Percentiles rank a stretch among this genome's conserved stretches.
Evolutionary conservation across 192 early-diverging fungal genomes (phyloP).

Genomic region (Dissophora ornata): DNA sequence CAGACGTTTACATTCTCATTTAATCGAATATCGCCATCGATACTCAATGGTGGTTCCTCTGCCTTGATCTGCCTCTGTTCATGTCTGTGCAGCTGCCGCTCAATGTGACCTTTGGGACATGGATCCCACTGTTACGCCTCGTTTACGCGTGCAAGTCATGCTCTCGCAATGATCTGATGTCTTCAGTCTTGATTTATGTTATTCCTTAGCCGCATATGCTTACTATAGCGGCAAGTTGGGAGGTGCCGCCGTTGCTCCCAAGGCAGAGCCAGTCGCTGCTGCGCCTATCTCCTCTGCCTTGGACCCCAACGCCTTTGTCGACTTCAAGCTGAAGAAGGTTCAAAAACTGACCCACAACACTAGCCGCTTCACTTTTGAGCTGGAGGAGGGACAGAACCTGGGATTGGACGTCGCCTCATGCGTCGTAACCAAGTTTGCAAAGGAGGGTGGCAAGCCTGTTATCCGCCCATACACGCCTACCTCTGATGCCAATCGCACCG

Average conservation of each 20-base stretch:
- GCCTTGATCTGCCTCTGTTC: background rate
- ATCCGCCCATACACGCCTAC: conserved; percentile 86
- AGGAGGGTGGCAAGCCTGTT: conserved; percentile 71
- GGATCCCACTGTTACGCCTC: no score
- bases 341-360: conserved; percentile 37
- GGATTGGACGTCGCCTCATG: conserved; percentile 80
- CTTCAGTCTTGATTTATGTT: background rate
- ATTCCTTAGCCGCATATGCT: conserved; percentile 31
- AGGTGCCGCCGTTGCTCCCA: conserved; percentile 10
- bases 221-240: conserved; percentile 46
- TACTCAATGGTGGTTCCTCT: no score
- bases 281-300: conserved; percentile 50
- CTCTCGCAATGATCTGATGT: background rate
- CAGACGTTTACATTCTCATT: no score
- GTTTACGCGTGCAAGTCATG: background rate
- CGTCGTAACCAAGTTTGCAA: conserved; percentile 80
- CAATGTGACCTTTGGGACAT: no score
- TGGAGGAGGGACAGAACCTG: conserved; percentile 62
- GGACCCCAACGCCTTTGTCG: conserved; percentile 61
- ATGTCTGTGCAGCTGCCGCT: no score
- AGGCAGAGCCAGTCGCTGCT: conserved; percentile 9
- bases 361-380: conserved; percentile 42
- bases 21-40: background rate
- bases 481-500: conserved; percentile 58
- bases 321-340: conserved; percentile 64